Percentiles rank a stretch among this genome's conserved stretches.
Conservation (phyloP, 768 basidiomycete species). For the Suillus ampliporus region DNA sequence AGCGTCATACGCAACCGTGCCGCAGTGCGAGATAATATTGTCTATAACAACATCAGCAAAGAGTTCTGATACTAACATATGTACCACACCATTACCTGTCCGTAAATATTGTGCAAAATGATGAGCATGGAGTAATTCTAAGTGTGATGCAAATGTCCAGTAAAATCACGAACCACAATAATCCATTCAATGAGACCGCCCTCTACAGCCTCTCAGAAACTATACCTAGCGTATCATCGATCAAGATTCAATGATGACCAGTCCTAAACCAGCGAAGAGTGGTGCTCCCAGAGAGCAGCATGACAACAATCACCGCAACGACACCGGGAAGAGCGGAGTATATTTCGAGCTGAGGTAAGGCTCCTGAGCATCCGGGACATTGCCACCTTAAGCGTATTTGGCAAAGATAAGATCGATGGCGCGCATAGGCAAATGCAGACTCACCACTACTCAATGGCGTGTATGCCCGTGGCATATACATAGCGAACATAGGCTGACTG, state of each 20-base stretch:
- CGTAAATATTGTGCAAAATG: conserved; percentile 5
- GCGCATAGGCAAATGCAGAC: conserved; percentile 10
- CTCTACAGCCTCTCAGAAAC: not conserved
- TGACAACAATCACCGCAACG: conserved; percentile 35
- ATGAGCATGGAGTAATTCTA: conserved; percentile 8
- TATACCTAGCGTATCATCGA: not conserved
- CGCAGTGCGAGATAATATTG: not conserved
- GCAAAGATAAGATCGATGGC: not conserved
- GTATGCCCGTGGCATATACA: conserved; percentile 65
- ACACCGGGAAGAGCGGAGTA: conserved; percentile 40
- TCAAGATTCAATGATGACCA: conserved; percentile 26
- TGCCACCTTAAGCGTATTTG: conserved; percentile 34
- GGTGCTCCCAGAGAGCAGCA: conserved; percentile 40
- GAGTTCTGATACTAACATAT: not conserved
- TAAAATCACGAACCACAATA: conserved; percentile 3
- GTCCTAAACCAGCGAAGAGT: conserved; percentile 38
- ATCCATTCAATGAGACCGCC: conserved; percentile 1
- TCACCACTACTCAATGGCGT: conserved; percentile 55
- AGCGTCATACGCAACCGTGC: not conserved
- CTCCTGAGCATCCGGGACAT: conserved; percentile 35
- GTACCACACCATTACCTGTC: conserved; percentile 2
- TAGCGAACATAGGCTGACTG: conserved; percentile 57
- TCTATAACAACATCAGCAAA: not conserved
- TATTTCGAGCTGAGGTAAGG: conserved; percentile 35
- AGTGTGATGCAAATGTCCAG: conserved; percentile 13